Base-by-base conservation (phyloP, 768 basidiomycete genomes). In the Rhizopogon sp. region DNA sequence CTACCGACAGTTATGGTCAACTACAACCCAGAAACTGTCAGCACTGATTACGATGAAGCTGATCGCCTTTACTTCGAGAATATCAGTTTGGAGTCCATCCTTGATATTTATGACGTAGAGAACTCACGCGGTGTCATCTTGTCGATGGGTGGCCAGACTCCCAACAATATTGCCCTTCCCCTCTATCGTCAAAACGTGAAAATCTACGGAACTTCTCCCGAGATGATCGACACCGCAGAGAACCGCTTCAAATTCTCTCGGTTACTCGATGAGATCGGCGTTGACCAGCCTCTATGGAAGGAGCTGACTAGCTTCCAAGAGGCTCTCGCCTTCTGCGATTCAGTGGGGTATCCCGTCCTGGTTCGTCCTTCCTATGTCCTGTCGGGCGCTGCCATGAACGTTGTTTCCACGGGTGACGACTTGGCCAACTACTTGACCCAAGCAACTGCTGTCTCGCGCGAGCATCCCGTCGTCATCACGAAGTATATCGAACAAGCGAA, bases 361-460 rank as follows among this genome's bases (percentile, higher is more conserved):
- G 96, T 98, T 20, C 85, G 96, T 55, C 96, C 96, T 0, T 99
- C 96, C 0, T 99, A 98, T 67, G 96, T 98, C 49, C 84, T 99
- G n/a, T 99, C 97, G 2, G 97, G 97, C 43, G 97, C 96, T 2
- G 97, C 97, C 25, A 99, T 99, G 97, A 99, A 99, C 68, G 96
- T 99, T 55, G 97, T 98, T 13, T 98, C 89, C 55, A 95, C 93
- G 10, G 79, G 81, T 42, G 88, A 96, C 66, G 97, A 98, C 69
- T 79, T 99, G 41, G 83, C 83, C 43, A 92, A 84, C 69, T 99
- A 98, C 70, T 80, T 99, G 56, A 89, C 88, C 1, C 95, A 93
- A 73, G 97, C 97, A 17, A 89, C 95, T 20, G 94, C 91, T 52
- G 94, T 99, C 54, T 99, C 97, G 42, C 86, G 91, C 44, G 93